These are phyloP conservation scores for Pyrenopolyporus hunteri DNA, from an alignment of 495 filamentous ascomycete genomes.

Conservation along the genomic window DNA sequence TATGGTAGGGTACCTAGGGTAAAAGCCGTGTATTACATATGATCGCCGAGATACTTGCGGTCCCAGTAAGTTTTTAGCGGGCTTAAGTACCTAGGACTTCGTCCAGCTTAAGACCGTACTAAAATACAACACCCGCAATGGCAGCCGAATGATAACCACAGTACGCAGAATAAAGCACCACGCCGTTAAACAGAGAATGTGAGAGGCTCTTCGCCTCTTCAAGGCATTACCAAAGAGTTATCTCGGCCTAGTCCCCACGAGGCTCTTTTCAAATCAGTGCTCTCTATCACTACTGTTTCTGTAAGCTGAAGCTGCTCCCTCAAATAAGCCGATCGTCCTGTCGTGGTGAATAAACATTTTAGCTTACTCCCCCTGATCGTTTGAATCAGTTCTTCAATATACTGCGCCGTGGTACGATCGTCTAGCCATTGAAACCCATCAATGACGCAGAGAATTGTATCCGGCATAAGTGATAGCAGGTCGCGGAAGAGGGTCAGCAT, in stretches of 20 bases:
- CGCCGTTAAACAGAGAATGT: no score
- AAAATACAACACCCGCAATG: no score
- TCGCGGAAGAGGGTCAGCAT: background rate
- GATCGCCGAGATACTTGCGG: no score
- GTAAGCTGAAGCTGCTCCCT: background rate
- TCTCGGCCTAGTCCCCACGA: background rate
- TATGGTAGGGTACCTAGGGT: no score
- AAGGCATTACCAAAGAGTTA: background rate
- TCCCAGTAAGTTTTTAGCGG: no score
- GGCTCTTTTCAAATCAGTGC: background rate
- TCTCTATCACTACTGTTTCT: background rate
- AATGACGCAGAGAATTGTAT: background rate
- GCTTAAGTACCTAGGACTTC: no score
- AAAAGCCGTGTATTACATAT: no score
- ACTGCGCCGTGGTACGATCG: background rate
- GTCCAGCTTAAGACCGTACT: no score
- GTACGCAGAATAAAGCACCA: no score
- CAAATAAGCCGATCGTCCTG: background rate
- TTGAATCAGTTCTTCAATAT: background rate
- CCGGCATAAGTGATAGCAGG: background rate
- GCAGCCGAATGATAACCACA: no score
- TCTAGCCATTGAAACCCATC: background rate
- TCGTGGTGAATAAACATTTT: background rate
- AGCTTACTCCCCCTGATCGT: background rate
- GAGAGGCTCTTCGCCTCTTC: no score